Base-by-base conservation (phyloP, 2,329 filamentous ascomycete genomes). In the Meredithiella fracta region DNA sequence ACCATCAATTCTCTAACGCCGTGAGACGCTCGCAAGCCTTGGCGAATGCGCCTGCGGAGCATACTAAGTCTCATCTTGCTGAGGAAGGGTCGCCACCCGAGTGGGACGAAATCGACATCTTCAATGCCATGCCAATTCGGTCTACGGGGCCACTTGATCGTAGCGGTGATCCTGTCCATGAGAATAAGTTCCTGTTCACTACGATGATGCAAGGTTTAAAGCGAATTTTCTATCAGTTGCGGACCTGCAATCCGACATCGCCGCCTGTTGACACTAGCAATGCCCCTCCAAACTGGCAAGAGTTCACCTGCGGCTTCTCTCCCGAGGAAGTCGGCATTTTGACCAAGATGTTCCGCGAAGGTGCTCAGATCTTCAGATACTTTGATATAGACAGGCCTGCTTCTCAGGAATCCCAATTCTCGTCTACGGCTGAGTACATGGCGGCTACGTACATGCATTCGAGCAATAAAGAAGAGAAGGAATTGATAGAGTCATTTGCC, bases 91-190 rank as follows among this genome's bases (percentile, higher is more conserved):
- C 79, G 29, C 80, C 80, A 3, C 92, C 92, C 0, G 89, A 95
- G 60, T 98, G 92, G 89, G 94, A 98, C 63, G 90, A 97, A 68
- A 91, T 92, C 42, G 94, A 98, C 67, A 96, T 99, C 51, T 98
- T 97, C 70, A 86, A 80, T 47, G 92, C 92, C 1, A 92, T 91
- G 65, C 94, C 92, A 0, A 97, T 99, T 70, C 58, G 58, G n/a
- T 50, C 58, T 14, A 86, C 87, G 0, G 96, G 92, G 63, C 86
- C 89, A 6, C 81, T 90, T 51, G 92, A 98, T 61, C 79, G 91
- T 59, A 88, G 85, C 57, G 83, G 85, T 14, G 90, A 97, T 65
- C 91, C 92, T 0, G 89, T 98, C 15, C 82, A 82, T 2, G 94
- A 99, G 67, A 98, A 98, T 72, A 95, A 97, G 65, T 97, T 98